These are phyloP conservation scores for Saccharomycopsis hybrid DNA, from an alignment of 1,139 yeast species.

Conservation along the genomic window DNA sequence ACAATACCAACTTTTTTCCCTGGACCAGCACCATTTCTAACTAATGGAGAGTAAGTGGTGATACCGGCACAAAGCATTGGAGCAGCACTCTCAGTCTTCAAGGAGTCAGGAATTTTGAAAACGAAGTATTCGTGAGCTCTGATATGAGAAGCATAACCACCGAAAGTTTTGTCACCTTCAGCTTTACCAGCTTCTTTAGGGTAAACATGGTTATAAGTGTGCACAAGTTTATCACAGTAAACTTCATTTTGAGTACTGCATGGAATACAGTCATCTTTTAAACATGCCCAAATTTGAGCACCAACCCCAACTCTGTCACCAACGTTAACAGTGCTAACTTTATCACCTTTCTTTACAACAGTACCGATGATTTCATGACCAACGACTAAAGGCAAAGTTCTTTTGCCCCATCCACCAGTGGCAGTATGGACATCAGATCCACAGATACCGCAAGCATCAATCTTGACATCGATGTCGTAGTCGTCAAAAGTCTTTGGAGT, in stretches of 20 bases:
- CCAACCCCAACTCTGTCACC: constrained; percentile 36
- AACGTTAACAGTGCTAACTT: constrained; percentile 27
- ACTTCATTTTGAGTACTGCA: constrained; percentile 27
- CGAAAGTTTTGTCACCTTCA: constrained; percentile 29
- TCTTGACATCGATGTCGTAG: constrained; percentile 34
- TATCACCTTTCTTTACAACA: constrained; percentile 30
- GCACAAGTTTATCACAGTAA: constrained; percentile 29
- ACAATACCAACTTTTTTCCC: constrained; percentile 33
- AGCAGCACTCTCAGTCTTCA: constrained; percentile 30
- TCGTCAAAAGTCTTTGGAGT: constrained; percentile 31
- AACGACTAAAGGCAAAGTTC: constrained; percentile 31
- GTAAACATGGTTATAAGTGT: constrained; percentile 30
- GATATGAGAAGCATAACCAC: constrained; percentile 34
- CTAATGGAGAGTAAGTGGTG: constrained; percentile 35
- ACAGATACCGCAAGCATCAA: constrained; percentile 37
- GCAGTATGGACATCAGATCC: constrained; percentile 40
- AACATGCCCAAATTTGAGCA: constrained; percentile 31
- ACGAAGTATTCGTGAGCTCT: constrained; percentile 31
- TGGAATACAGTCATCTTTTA: constrained; percentile 28
- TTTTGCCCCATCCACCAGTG: constrained; percentile 37
- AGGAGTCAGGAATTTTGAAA: constrained; percentile 31
- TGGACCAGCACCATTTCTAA: constrained; percentile 29
- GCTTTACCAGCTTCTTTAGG: constrained; percentile 22
- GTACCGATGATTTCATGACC: constrained; percentile 46
- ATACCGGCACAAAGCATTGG: constrained; percentile 36